Base-by-base conservation (phyloP, 2,329 filamentous ascomycete species). In the Paecilomyces sp. region DNA sequence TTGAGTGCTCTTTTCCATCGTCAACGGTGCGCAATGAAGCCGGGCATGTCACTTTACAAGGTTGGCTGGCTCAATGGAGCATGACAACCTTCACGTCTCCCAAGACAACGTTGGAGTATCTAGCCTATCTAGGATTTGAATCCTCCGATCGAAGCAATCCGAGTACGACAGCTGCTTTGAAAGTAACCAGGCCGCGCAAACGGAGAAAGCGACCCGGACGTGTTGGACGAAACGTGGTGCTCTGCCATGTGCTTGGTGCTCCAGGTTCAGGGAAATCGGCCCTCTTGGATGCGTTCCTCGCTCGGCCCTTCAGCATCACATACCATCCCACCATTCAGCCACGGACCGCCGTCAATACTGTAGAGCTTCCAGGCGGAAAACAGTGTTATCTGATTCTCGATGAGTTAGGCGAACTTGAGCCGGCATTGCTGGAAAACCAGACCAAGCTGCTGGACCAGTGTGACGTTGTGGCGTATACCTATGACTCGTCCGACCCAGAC, bases 21-120 rank as follows among this genome's bases (percentile, higher is more conserved):
- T 96, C 91, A 25, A 97, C 94, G 0, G 93, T 97, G 18, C 88
- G 91, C 51, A 97, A 97, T 70, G 94, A 99, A 75, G 91, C 91
- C 8, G 94, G 94, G 0, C 86, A 97, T 72, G 92, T 99, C 62
- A 99, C 94, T 1, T 81, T 99, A 3, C 94, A 99, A 74, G 94
- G 94, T 1, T 99, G 94, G 94, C 84, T 99, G 41, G 94, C 94
- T 3, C 94, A 99, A 69, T 99, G 94, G 94, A 97, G 92, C 72
- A 99, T 99, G 94, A 99, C 94, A 0, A 99, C 94, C 0, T 99
- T 97, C 68, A 86, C 95, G 61, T 92, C 95, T 59, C 93, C 94
- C 12, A 95, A 94, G 72, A 97, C 91, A 0, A 97, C 94, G 0
- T 82, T 99, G 3, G 92, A 95, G 67, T 99, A 99, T 72, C 85